Evolutionary conservation across 805 yeast genomes (phyloP), one percentile per base, ranked within the genome.

Genomic region (Saccharomyces eubayanus): DNA sequence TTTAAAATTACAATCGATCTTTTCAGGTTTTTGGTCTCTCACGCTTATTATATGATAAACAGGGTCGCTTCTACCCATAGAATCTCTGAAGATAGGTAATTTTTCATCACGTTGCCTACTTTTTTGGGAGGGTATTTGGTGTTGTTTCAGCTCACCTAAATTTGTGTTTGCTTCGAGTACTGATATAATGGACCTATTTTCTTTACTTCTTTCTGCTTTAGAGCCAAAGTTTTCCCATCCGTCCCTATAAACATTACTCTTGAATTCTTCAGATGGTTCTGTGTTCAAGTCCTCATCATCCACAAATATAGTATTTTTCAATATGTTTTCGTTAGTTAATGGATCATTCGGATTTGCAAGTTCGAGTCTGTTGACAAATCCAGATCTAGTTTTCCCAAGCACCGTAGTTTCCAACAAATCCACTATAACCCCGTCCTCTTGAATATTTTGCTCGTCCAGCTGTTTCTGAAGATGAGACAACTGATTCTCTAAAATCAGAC

Each of bases 11-110:
- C 83, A 68, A 59, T 79, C 78, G 16, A 84, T 75, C 49, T 73
- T 77, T 64, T 86, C 92, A 0, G 80, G 70, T 54, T 77, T 77
- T 59, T 83, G 84, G 0, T 88, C 89, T 1, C 81, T 78, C 28
- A 69, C 71, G 36, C 75, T 72, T 14, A 85, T 72, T 4, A 79
- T 66, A 52, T 84, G 81, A 55, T 74, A 78, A 2, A 77, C 75
- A 2, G 80, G 72, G 2, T 62, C 65, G 27, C 58, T 72, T 40
- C 67, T 68, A 58, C 57, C 72, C 57, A 53, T 54, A 46, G 52
- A 64, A 59, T 77, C 81, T 41, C 69, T 66, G 56, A 76, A 77
- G 4, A 80, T 73, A 0, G 74, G 51, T 6, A 73, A 53, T 51
- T 65, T 70, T 5, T 63, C 62, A 14, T 55, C 48, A n/a, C 14